phyloP scores from a whole-genome alignment of 2,329 filamentous ascomycete species.

The Hawksworthiomyces lignivorus region DNA sequence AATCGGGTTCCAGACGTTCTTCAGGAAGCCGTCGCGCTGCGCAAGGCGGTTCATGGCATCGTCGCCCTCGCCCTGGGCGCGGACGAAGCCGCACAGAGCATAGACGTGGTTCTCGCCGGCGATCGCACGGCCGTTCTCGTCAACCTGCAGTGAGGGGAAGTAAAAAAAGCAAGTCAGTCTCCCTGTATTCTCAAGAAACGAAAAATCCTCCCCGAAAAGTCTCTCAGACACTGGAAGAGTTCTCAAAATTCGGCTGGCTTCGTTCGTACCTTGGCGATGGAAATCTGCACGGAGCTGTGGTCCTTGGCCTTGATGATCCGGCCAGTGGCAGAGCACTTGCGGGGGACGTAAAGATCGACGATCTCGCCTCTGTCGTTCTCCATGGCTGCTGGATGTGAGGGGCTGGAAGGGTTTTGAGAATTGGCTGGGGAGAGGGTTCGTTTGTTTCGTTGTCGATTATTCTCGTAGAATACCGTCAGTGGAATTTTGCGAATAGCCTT shows the following conservation, averaged over 20 bases:
- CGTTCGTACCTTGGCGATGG: constrained; percentile 63
- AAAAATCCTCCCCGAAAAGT: not conserved
- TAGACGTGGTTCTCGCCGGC: constrained; percentile 97
- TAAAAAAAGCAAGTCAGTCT: not conserved
- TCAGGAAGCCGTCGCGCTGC: constrained; percentile 93
- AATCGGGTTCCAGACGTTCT: constrained; percentile 86
- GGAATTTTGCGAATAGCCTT: too few species aligned
- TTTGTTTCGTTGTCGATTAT: constrained; percentile 22
- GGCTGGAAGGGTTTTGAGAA: constrained; percentile 16
- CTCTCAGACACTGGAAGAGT: too few species aligned
- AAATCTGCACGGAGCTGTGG: constrained; percentile 97
- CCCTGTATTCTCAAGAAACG: not conserved
- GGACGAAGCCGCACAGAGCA: constrained; percentile 94
- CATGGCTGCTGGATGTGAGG: constrained; percentile 50
- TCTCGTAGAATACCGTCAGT: too few species aligned
- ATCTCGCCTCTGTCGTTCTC: constrained; percentile 74
- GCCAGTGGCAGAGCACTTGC: constrained; percentile 98
- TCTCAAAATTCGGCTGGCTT: too few species aligned
- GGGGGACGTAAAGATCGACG: constrained; percentile 67
- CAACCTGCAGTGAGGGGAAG: constrained; percentile 47
- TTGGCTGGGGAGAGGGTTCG: constrained; percentile 9
- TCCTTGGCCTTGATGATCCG: constrained; percentile 99
- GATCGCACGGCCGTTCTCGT: constrained; percentile 92
- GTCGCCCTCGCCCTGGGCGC: constrained; percentile 96
- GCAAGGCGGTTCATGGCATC: constrained; percentile 92